These are phyloP conservation scores for Rhynchospora tenuis DNA, from an alignment of 176 grass and related monocot species.

Conservation along the genomic window DNA sequence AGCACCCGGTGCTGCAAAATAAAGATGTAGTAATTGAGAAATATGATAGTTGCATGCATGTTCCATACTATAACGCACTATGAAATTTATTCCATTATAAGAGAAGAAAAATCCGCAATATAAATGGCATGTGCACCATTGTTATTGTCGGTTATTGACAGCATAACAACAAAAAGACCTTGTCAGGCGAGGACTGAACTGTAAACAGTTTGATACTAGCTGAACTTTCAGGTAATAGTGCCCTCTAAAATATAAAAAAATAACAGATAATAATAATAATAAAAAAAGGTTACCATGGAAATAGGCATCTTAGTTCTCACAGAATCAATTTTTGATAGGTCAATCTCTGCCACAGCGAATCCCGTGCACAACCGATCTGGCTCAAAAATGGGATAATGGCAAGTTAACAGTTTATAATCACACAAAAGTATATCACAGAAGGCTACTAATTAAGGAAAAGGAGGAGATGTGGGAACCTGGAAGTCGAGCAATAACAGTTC, in stretches of 20 bases:
- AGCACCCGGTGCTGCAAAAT: constrained; percentile 64
- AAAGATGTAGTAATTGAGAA: neutral
- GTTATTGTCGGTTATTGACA: neutral
- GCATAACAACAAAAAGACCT: neutral
- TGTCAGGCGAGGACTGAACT: neutral
- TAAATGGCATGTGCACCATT: neutral
- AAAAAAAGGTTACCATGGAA: constrained; percentile 41
- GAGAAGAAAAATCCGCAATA: neutral
- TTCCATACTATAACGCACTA: neutral
- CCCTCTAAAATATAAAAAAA: neutral
- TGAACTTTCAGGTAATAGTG: neutral
- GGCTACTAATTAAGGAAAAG: neutral
- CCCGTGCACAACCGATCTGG: constrained; percentile 81
- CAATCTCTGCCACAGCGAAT: constrained; percentile 71
- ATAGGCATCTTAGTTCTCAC: constrained; percentile 83
- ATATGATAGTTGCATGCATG: neutral
- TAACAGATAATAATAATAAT: neutral
- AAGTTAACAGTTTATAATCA: constrained; percentile 1
- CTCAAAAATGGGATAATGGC: neutral
- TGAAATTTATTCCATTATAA: neutral
- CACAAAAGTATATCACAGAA: constrained; percentile 15
- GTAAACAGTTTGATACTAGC: neutral
- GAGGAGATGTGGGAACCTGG: constrained; percentile 39
- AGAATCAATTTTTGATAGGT: constrained; percentile 62
- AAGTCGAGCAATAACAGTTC: constrained; percentile 65